These are phyloP conservation scores for Boletus bicolor DNA, from an alignment of 768 basidiomycete species.

Conservation along the genomic window DNA sequence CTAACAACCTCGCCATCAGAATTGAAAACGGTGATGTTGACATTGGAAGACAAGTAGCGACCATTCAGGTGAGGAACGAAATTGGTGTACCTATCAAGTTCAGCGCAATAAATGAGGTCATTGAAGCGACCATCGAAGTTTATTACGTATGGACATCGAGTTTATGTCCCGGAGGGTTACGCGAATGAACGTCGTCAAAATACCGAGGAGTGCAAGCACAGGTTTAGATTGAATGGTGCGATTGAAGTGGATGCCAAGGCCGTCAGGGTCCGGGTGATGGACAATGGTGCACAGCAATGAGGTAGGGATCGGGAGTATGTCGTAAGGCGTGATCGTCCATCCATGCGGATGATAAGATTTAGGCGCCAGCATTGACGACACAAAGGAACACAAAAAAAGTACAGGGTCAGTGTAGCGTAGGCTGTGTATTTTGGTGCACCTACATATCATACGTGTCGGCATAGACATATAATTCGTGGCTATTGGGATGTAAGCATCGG, in stretches of 20 bases:
- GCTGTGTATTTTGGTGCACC: slow-evolving; percentile 4
- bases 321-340: not conserved
- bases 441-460: slow-evolving; percentile 65
- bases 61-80: slow-evolving; percentile 66
- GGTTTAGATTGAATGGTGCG: not conserved
- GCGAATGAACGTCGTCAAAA: not conserved
- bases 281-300: not conserved
- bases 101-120: too few species aligned
- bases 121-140: too few species aligned
- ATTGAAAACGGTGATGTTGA: slow-evolving; percentile 71
- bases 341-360: not conserved
- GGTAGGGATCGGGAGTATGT: not conserved
- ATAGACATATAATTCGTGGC: slow-evolving; percentile 82
- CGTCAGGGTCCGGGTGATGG: slow-evolving; percentile 3
- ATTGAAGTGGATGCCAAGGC: slow-evolving; percentile 3
- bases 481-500: slow-evolving; percentile 22
- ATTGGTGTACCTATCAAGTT: slow-evolving; percentile 48
- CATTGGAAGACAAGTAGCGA: slow-evolving; percentile 80
- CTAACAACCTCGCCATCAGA: slow-evolving; percentile 34
- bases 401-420: slow-evolving; percentile 2
- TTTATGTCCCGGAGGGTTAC: not conserved
- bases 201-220: not conserved
- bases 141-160: too few species aligned
- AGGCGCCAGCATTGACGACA: not conserved
- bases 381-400: not conserved